Conservation (phyloP, 257 asterid genomes). For the Catharanthus roseus region DNA sequence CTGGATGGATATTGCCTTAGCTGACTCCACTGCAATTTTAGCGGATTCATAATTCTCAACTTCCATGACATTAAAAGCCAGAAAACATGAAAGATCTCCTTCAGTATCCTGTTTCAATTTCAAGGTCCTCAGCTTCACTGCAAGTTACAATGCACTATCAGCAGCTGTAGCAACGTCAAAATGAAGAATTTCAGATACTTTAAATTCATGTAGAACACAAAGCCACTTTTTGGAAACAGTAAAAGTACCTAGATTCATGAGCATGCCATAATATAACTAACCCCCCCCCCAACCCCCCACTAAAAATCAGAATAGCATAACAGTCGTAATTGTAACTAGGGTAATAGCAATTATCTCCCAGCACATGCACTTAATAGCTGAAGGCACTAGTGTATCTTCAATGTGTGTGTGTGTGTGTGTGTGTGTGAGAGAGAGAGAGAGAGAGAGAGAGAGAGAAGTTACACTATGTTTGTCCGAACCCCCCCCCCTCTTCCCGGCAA, state of each 20-base stretch:
- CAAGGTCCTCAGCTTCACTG: conserved; percentile 66
- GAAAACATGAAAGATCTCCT: conserved; percentile 45
- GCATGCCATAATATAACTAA: neutral
- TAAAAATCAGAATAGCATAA: neutral
- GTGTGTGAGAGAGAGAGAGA: too few relatives aligned
- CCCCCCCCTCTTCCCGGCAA: too few relatives aligned
- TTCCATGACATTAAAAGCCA: conserved; percentile 49
- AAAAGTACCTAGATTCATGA: neutral
- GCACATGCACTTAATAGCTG: neutral
- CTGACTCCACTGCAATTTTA: conserved; percentile 36
- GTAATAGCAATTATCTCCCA: neutral
- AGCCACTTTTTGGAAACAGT: conserved; percentile 3
- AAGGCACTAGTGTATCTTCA: neutral
- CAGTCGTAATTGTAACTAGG: neutral
- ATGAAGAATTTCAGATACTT: conserved; percentile 29
- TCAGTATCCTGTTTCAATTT: conserved; percentile 62
- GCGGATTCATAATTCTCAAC: conserved; percentile 24
- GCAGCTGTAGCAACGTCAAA: conserved; percentile 43
- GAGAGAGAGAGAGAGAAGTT: too few relatives aligned
- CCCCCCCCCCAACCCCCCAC: too few relatives aligned
- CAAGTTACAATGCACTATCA: conserved; percentile 66
- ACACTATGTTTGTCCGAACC: neutral
- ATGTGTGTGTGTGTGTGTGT: neutral
- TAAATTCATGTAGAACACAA: conserved; percentile 16
- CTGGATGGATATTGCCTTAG: conserved; percentile 57